phyloP scores from a whole-genome alignment of 371 early-diverging fungal species.

The Zopfochytrium polystomum region DNA sequence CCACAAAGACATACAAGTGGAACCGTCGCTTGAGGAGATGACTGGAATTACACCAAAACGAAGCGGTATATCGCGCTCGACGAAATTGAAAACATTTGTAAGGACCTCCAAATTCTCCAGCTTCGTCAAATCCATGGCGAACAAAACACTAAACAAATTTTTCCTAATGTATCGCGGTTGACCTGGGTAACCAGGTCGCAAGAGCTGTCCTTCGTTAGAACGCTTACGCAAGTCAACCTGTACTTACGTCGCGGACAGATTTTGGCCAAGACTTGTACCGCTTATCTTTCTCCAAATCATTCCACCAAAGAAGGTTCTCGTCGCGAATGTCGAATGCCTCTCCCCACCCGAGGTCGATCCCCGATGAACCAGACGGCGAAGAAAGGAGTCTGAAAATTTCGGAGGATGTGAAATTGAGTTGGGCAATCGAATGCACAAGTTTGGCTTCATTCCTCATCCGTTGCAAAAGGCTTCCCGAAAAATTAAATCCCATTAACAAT shows the following conservation, averaged over 20 bases:
- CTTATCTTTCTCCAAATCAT: constrained; percentile 81
- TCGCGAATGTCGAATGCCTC: constrained; percentile 78
- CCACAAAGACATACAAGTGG: constrained; percentile 18
- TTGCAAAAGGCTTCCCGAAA: constrained; percentile 21
- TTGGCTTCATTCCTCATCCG: constrained; percentile 26
- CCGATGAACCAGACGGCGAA: constrained; percentile 37
- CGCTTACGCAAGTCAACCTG: neutral
- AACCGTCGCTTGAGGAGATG: constrained; percentile 28
- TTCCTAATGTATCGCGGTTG: constrained; percentile 69
- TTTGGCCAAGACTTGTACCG: constrained; percentile 70
- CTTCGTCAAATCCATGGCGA: constrained; percentile 60
- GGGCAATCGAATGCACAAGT: constrained; percentile 14
- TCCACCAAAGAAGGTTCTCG: constrained; percentile 73
- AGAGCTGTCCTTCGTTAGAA: constrained; percentile 33
- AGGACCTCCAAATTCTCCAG: constrained; percentile 25
- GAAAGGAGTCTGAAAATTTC: constrained; percentile 68
- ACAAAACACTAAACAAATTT: constrained; percentile 69
- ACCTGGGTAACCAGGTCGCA: constrained; percentile 60
- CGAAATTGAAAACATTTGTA: constrained; percentile 42
- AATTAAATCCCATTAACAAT: neutral
- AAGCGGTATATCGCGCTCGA: constrained; percentile 70
- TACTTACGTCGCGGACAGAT: constrained; percentile 50
- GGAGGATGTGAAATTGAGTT: constrained; percentile 51
- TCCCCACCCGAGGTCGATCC: constrained; percentile 35
- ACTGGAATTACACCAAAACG: constrained; percentile 79